phyloP scores from a whole-genome alignment of 345 rosid genomes.

The Populus euphratica region DNA sequence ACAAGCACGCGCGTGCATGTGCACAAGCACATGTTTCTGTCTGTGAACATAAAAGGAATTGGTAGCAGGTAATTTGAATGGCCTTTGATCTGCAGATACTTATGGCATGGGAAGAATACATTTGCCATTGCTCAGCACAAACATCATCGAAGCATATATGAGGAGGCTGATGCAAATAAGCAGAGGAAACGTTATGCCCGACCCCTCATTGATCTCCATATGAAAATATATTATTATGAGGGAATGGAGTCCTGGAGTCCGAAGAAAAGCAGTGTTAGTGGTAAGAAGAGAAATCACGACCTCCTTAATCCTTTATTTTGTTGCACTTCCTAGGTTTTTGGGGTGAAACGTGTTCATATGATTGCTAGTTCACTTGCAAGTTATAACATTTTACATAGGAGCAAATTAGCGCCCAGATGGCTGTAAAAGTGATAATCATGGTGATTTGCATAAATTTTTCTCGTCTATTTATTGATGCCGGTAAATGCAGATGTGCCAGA shows the following conservation, averaged over 20 bases:
- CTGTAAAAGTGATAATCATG: neutral
- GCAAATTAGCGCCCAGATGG: neutral
- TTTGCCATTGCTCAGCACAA: constrained; percentile 96
- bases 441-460: neutral
- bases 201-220: constrained; percentile 90
- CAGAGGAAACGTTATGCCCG: constrained; percentile 89
- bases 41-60: neutral
- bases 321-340: neutral
- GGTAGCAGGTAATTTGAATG: neutral
- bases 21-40: neutral
- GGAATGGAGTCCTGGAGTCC: constrained; percentile 93
- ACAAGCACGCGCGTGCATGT: neutral
- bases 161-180: constrained; percentile 97
- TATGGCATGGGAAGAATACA: constrained; percentile 87
- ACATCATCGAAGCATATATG: constrained; percentile 77
- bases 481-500: constrained; percentile 91
- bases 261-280: constrained; percentile 65
- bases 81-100: constrained; percentile 46
- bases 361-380: neutral
- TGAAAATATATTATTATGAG: constrained; percentile 83
- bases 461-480: neutral
- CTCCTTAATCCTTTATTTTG: neutral
- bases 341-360: neutral
- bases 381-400: neutral
- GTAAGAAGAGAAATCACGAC: constrained; percentile 35